Conservation (phyloP, 2,329 filamentous ascomycete species). For the Colletotrichum zoysiae region DNA sequence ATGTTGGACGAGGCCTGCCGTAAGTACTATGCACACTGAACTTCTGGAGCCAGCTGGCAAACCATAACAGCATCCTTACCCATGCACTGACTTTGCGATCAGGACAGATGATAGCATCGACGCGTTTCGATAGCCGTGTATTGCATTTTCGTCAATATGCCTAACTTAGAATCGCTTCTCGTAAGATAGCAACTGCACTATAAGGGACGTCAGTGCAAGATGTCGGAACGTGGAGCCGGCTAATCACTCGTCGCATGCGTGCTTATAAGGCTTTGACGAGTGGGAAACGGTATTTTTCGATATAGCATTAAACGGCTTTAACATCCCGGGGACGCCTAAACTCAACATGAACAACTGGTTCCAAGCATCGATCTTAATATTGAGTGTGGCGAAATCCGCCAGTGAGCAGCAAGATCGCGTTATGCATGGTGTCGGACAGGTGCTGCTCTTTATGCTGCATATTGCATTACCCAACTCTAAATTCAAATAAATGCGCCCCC, state of each 20-base stretch:
- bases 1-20: background rate
- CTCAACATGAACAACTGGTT: background rate
- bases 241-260: background rate
- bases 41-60: background rate
- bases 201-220: background rate
- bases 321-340: background rate
- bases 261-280: background rate
- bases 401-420: background rate
- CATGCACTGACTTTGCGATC: background rate
- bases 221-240: rapidly evolving
- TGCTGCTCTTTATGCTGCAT: background rate
- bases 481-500: background rate
- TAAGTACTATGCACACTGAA: background rate
- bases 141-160: background rate
- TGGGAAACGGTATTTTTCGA: background rate
- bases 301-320: background rate
- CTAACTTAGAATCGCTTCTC: background rate
- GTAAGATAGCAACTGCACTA: background rate
- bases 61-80: background rate
- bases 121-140: background rate
- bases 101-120: background rate
- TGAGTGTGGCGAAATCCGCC: too few relatives aligned
- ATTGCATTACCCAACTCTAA: constrained; percentile 4
- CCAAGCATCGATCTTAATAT: too few relatives aligned
- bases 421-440: background rate